Evolutionary conservation across 768 basidiomycete species (phyloP).

Genomic region (Xanthoconium stramineum): DNA sequence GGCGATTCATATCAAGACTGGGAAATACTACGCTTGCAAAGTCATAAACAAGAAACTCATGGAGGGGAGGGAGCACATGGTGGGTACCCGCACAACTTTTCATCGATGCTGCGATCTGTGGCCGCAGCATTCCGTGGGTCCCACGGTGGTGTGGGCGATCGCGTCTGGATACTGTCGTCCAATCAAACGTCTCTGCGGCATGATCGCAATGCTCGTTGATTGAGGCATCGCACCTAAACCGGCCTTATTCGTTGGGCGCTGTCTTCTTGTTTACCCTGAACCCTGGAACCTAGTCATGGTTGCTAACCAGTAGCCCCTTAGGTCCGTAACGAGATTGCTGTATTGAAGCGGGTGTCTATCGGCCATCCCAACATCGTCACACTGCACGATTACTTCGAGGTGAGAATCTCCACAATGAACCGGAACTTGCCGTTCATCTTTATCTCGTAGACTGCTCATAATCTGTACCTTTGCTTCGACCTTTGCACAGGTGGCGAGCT

Average conservation of each 20-base stretch:
- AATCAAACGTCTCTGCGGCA: background rate
- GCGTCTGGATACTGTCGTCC: background rate
- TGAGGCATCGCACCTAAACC: constrained; percentile 1
- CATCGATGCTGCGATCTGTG: constrained; percentile 7
- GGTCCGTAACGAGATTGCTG: constrained; percentile 97
- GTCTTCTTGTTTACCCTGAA: constrained; percentile 7
- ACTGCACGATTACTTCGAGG: constrained; percentile 95
- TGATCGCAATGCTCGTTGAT: constrained; percentile 12
- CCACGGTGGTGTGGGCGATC: constrained; percentile 4
- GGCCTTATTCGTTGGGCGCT: background rate
- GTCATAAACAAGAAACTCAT: constrained; percentile 99
- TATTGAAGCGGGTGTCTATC: constrained; percentile 89
- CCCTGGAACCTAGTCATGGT: constrained; percentile 9
- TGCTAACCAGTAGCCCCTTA: constrained; percentile 30
- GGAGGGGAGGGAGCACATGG: constrained; percentile 98
- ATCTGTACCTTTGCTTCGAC: constrained; percentile 93
- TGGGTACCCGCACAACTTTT: constrained; percentile 34
- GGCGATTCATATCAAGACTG: constrained; percentile 90
- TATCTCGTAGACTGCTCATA: constrained; percentile 70
- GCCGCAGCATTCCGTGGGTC: background rate
- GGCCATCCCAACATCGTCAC: constrained; percentile 91
- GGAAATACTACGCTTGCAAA: constrained; percentile 97
- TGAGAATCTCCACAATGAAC: constrained; percentile 24
- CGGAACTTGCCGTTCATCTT: background rate
- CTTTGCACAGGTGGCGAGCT: constrained; percentile 97